These are phyloP conservation scores for Heliamphora pulchella DNA, from an alignment of 179 eudicot species.

Conservation along the genomic window DNA sequence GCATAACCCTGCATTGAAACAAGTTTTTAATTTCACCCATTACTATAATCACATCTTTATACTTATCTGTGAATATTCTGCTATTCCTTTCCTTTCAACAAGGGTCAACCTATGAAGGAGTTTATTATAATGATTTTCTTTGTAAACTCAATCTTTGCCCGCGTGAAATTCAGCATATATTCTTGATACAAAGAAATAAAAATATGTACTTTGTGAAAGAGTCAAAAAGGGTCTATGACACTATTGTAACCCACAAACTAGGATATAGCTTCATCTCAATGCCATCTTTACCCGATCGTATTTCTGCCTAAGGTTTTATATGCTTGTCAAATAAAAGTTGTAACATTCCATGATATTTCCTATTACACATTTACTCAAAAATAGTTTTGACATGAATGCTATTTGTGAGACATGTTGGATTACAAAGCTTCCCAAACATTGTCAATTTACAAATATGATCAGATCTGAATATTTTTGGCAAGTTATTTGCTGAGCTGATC, in stretches of 20 bases:
- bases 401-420: not conserved
- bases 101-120: too few species aligned
- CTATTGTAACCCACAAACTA: not conserved
- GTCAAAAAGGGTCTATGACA: not conserved
- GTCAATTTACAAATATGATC: not conserved
- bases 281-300: not conserved
- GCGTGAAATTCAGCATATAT: too few species aligned
- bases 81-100: too few species aligned
- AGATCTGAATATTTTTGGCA: not conserved
- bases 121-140: too few species aligned
- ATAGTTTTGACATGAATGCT: not conserved
- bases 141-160: too few species aligned
- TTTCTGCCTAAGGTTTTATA: not conserved
- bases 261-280: not conserved
- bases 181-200: too few species aligned
- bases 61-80: too few species aligned
- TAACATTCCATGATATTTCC: not conserved
- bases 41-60: too few species aligned
- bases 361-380: not conserved
- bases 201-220: not conserved
- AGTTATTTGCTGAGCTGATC: not conserved
- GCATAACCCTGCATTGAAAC: too few species aligned
- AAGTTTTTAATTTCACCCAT: too few species aligned
- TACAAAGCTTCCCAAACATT: not conserved
- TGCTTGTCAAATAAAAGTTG: not conserved